A percentile compares a stretch with the other conserved stretches of the same genome.
These are phyloP conservation scores for Porodaedalea pini DNA, from an alignment of 1,284 basidiomycete genomes.

Conservation along the genomic window DNA sequence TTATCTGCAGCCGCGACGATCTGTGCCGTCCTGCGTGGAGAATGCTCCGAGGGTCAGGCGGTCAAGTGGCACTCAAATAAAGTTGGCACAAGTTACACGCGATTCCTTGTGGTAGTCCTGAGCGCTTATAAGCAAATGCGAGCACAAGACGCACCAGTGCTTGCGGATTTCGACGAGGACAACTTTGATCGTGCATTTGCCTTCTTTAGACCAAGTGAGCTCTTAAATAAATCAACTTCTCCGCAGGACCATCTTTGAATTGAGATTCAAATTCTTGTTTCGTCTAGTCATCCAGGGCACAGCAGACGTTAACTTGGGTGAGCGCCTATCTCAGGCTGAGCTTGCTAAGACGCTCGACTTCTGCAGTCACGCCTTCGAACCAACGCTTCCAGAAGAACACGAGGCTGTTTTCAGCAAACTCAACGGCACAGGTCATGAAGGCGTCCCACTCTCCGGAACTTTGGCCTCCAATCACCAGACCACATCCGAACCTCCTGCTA, in stretches of 20 bases:
- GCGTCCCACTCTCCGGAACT: not conserved
- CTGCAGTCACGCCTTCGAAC: conserved; percentile 38
- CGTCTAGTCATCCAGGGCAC: conserved; percentile 63
- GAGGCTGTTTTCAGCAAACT: conserved; percentile 29
- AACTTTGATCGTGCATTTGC: conserved; percentile 60
- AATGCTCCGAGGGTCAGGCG: conserved; percentile 52
- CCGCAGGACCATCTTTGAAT: not conserved
- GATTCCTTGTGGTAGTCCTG: conserved; percentile 69
- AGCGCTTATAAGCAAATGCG: conserved; percentile 64
- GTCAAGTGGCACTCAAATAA: conserved; percentile 50
- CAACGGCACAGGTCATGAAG: conserved; percentile 12
- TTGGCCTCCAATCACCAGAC: not conserved
- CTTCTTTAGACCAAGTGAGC: conserved; percentile 55
- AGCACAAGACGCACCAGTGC: conserved; percentile 48
- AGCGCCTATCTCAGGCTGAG: conserved; percentile 60
- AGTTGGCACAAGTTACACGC: conserved; percentile 57
- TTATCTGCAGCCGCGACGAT: conserved; percentile 55
- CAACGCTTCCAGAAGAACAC: conserved; percentile 36
- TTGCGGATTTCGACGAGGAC: conserved; percentile 54
- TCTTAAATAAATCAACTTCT: not conserved
- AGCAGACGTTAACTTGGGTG: conserved; percentile 47
- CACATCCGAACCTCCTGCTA: not conserved
- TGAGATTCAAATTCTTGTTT: not conserved
- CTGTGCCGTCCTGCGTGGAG: conserved; percentile 52
- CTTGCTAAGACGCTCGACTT: conserved; percentile 50